A percentile compares a stretch with the other conserved stretches of the same genome.
phyloP scores from a whole-genome alignment of 179 eudicot species.

The Corrigiola litoralis region DNA sequence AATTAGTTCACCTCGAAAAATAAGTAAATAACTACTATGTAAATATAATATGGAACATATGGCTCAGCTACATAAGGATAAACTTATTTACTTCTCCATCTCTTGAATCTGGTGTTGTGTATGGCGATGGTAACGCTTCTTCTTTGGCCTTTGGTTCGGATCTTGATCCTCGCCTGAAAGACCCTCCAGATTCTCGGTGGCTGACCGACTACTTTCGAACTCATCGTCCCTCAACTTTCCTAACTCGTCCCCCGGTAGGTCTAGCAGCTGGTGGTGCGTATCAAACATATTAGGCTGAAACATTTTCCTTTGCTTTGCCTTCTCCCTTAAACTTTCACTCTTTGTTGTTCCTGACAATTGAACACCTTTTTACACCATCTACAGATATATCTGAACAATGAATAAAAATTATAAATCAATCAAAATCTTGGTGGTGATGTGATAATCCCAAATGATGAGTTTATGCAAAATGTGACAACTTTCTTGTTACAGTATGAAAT shows the following conservation, averaged over 20 bases:
- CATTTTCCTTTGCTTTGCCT: conserved; percentile 21
- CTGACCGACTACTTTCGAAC: conserved; percentile 62
- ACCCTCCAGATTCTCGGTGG: conserved; percentile 55
- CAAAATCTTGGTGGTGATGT: conserved; percentile 17
- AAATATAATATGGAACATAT: background rate
- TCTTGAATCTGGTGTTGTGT: conserved; percentile 62
- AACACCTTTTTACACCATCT: background rate
- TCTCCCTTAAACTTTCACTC: background rate
- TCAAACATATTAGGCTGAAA: conserved; percentile 47
- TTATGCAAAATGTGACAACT: conserved; percentile 15
- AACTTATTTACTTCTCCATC: conserved; percentile 42
- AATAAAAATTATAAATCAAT: background rate
- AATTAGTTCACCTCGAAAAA: background rate
- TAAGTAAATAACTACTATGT: background rate
- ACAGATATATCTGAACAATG: background rate
- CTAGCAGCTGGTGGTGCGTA: conserved; percentile 30
- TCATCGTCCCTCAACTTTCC: conserved; percentile 63
- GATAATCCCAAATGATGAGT: conserved; percentile 19
- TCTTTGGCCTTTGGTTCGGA: conserved; percentile 69
- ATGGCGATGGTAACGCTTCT: conserved; percentile 76
- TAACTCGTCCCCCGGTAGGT: conserved; percentile 34
- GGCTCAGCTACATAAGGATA: background rate
- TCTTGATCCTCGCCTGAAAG: conserved; percentile 70
- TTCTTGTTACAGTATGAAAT: conserved; percentile 21
- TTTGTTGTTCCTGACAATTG: background rate